Conservation (phyloP, 129 eudicot species). For the Tagetes patula region DNA sequence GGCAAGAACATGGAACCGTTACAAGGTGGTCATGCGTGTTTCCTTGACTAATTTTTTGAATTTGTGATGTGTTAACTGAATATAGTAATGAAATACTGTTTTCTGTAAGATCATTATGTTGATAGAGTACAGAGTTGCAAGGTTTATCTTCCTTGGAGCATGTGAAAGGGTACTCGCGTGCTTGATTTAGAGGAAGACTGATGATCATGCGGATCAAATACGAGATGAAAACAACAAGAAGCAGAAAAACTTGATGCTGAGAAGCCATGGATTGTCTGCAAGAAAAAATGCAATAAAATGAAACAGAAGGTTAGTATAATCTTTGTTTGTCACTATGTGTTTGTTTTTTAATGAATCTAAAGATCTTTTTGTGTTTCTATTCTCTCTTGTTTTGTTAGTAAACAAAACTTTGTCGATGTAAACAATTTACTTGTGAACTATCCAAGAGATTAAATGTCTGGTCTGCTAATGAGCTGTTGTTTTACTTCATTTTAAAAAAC, state of each 20-base stretch:
- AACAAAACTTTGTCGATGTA: constrained; percentile 37
- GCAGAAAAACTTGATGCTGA: constrained; percentile 21
- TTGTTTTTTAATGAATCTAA: constrained; percentile 41
- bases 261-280: constrained; percentile 49
- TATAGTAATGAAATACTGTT: constrained; percentile 41
- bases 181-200: constrained; percentile 16
- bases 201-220: constrained; percentile 12
- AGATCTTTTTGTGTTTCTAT: constrained; percentile 27
- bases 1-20: constrained; percentile 65
- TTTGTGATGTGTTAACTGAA: constrained; percentile 47
- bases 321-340: constrained; percentile 39
- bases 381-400: constrained; percentile 25
- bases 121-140: constrained; percentile 60
- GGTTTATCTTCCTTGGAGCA: constrained; percentile 39
- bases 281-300: constrained; percentile 21
- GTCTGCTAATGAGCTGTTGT: constrained; percentile 8
- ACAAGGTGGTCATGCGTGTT: constrained; percentile 44
- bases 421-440: constrained; percentile 28
- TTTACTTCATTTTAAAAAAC: not conserved
- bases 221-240: constrained; percentile 29
- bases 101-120: constrained; percentile 46
- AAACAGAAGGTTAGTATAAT: constrained; percentile 16
- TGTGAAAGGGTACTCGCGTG: constrained; percentile 29
- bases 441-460: not conserved
- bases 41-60: constrained; percentile 28